phyloP scores from a whole-genome alignment of 495 filamentous ascomycete genomes.

The Penicillium desertorum region DNA sequence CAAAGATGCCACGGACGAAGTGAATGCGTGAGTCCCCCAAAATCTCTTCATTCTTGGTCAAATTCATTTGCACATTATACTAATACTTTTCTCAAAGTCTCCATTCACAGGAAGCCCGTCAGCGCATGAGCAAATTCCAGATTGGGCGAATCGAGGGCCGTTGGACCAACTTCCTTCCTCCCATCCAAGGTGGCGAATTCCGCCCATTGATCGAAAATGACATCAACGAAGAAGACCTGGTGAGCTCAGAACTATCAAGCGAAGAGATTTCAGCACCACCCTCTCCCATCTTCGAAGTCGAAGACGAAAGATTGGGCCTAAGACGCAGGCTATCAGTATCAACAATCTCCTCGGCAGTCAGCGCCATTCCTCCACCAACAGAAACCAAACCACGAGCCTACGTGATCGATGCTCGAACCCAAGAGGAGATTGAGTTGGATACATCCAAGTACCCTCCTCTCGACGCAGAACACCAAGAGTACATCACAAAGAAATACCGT shows the following conservation, averaged over 20 bases:
- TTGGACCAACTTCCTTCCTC: constrained; percentile 80
- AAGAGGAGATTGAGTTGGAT: constrained; percentile 66
- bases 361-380: background rate
- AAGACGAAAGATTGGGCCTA: constrained; percentile 8
- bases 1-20: constrained; percentile 82
- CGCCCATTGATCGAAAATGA: constrained; percentile 6
- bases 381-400: constrained; percentile 11
- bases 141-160: constrained; percentile 72
- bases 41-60: background rate
- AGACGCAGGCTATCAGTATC: constrained; percentile 35
- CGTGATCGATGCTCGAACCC: constrained; percentile 64
- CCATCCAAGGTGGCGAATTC: constrained; percentile 79
- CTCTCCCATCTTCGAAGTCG: constrained; percentile 19
- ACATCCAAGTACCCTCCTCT: constrained; percentile 70
- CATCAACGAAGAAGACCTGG: background rate
- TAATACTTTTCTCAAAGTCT: constrained; percentile 37
- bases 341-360: constrained; percentile 51
- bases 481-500: constrained; percentile 73
- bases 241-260: constrained; percentile 11
- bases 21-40: constrained; percentile 50
- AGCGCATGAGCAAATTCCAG: constrained; percentile 68
- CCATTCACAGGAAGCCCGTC: constrained; percentile 68
- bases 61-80: background rate
- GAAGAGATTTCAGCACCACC: constrained; percentile 16
- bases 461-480: constrained; percentile 63